These are phyloP conservation scores for Nasturtium officinale DNA, from an alignment of 345 rosid genomes.

Conservation along the genomic window DNA sequence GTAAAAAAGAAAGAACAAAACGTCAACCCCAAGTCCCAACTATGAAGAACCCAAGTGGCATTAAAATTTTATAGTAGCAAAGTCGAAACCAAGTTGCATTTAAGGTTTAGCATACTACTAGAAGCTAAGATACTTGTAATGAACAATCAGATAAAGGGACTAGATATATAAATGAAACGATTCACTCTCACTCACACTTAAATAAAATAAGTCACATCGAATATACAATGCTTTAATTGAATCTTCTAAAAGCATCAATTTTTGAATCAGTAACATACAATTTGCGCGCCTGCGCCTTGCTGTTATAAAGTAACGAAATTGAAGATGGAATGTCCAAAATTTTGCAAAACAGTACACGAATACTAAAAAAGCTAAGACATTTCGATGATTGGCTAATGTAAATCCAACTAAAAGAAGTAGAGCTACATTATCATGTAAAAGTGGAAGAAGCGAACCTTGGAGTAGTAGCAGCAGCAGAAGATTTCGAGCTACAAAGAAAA, in stretches of 20 bases:
- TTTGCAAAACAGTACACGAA: background rate
- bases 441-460: constrained; percentile 29
- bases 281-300: background rate
- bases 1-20: constrained; percentile 17
- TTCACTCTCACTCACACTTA: background rate
- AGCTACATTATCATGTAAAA: constrained; percentile 2
- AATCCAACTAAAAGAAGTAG: background rate
- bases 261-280: background rate
- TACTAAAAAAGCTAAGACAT: constrained; percentile 14
- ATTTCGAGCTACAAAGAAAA: constrained; percentile 6
- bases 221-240: background rate
- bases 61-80: background rate
- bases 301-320: background rate
- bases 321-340: background rate
- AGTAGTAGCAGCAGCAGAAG: constrained; percentile 12
- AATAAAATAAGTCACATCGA: background rate
- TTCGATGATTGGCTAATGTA: constrained; percentile 1
- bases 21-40: constrained; percentile 21
- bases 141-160: background rate
- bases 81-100: constrained; percentile 3
- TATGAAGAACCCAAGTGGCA: background rate
- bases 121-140: background rate
- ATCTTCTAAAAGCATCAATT: background rate
- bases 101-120: background rate
- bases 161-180: background rate